Base-by-base conservation (phyloP, 2,329 filamentous ascomycete species). In the Colletotrichum musae region DNA sequence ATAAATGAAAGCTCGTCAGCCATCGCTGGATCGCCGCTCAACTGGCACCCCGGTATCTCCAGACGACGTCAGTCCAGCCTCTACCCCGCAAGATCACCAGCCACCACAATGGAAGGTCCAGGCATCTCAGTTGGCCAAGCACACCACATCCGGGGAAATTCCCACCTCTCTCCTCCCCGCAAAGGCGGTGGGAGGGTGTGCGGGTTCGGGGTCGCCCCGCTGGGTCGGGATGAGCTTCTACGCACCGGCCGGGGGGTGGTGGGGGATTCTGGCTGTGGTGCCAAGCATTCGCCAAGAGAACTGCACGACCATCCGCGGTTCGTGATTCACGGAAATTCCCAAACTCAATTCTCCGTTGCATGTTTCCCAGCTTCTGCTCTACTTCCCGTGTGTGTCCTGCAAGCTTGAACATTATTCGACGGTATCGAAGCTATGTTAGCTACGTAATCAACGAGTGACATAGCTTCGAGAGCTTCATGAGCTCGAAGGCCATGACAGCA, bases 241-340 rank as follows among this genome's bases (percentile, higher is more conserved):
- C 51, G 36, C 45, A 41, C 45, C 45, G 16, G 32, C 32, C 32
- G 39, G 9, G 16, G 16, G 32, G 7, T 36, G 32, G 36, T 65
- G 2, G 16, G n/a, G 36, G 28, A 53, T 36, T 24, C 32, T 21
- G 32, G 43, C 15, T 6, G 48, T 54, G 32, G 43, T 32, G 64
- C 64, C 68, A 70, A 70, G 68, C 53, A 39, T 45, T 41, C 53
- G 68, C 68, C 68, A 70, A 70, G 68, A 5, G 53, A 47, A 28
- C 41, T 57, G 54, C 18, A 63, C 43, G 47, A 58, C 16, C 63
- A 59, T 67, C 47, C 57, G 16, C 26, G 53, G 53, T 7, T 24
- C 39, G 2, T 68, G 68, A 70, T 70, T 70, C 68, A 68, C 47
- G 68, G 68, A 63, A 70, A 58, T n/a, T 15, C 13, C 5, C 32